Base-by-base conservation (phyloP, 2,329 filamentous ascomycete species). In the Colletotrichum graminicola region DNA sequence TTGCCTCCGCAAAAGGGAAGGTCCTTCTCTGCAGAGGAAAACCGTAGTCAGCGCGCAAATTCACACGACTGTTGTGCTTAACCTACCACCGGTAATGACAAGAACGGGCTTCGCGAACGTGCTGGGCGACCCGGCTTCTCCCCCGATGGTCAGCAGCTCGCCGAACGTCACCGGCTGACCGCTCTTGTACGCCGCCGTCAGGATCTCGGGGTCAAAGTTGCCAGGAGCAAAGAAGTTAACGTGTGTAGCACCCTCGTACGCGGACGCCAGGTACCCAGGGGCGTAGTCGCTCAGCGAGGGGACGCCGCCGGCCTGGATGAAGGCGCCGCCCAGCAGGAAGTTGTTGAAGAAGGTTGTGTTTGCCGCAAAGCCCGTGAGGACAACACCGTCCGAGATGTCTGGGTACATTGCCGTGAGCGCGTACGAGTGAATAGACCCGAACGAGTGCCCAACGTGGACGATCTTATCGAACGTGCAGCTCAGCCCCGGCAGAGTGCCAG, bases 391-490 rank as follows among this genome's bases (percentile, higher is more conserved):
- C 47, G 86, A 88, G 67, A 88, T 80, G 65, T 83, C 76, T 1
- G 89, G 88, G 75, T 89, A 81, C 68, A 81, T 77, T 57, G 83
- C 83, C 10, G 87, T 85, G 26, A 92, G 82, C 59, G 80, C 84
- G 78, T 89, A 90, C 2, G 85, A 87, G 74, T 89, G 87, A 7
- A 85, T 79, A 0, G 89, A 89, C 41, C 90, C 90, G 74, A 90
- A 92, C 0, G 87, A 90, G 81, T 92, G 90, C 16, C 90, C 90
- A 21, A 90, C 83, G 76, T 92, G 90, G 11, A 90, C 81, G 32
- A 89, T 80, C 75, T 86, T 84, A 55, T 76, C 68, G 74, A 80
- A 83, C 43, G 32, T 32, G 26, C 78, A 74, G 36, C 76, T 76
- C n/a, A 87, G 77, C 26, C 80, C 79, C 0, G 81, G 76, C 32